phyloP scores from a whole-genome alignment of 1,284 basidiomycete genomes.

The Tilletia caries region DNA sequence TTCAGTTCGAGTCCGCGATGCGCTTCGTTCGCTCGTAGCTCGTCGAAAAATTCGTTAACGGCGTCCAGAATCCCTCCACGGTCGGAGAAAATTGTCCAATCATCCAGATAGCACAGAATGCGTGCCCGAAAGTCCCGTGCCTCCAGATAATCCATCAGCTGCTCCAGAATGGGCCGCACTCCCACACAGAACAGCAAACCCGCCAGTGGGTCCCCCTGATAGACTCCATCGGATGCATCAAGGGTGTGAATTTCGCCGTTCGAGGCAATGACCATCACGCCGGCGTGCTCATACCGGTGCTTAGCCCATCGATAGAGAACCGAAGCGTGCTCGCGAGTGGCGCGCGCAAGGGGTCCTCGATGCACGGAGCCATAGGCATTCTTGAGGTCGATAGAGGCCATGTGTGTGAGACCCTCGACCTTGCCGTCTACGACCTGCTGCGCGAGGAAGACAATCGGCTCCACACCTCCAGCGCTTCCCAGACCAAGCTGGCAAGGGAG shows the following conservation, averaged over 20 bases:
- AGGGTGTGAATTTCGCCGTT: not conserved
- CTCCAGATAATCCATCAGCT: not conserved
- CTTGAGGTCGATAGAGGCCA: not conserved
- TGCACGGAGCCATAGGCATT: not conserved
- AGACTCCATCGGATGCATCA: not conserved
- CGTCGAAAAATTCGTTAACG: not conserved
- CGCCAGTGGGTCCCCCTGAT: not conserved
- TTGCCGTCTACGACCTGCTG: not conserved
- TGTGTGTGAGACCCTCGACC: not conserved
- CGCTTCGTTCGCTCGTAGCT: not conserved
- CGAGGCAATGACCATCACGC: not conserved
- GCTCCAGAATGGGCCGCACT: not conserved
- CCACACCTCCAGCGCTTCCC: not conserved
- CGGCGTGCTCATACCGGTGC: not conserved
- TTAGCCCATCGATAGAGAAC: not conserved
- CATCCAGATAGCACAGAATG: not conserved
- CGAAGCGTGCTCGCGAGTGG: not conserved
- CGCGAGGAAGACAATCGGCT: conserved; percentile 1
- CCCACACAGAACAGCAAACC: not conserved
- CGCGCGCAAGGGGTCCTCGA: not conserved
- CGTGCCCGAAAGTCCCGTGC: not conserved
- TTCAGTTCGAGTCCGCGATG: not conserved
- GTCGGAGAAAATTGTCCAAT: not conserved
- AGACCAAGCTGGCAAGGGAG: not conserved
- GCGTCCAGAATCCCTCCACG: not conserved